phyloP scores from a whole-genome alignment of 1,139 yeast species.

The Saccharomyces hybrid region DNA sequence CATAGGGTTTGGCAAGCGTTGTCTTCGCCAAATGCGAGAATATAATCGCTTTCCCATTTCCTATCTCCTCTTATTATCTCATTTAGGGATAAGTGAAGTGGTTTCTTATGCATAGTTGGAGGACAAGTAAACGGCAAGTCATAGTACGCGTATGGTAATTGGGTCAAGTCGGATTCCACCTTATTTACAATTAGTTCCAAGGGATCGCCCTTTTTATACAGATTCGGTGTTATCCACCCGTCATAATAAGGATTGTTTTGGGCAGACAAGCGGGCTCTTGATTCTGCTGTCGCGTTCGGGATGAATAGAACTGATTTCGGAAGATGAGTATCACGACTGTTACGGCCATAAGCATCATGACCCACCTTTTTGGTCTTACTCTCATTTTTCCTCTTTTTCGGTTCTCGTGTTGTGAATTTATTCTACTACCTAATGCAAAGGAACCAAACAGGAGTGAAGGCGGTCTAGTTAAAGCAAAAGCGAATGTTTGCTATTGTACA shows the following conservation, averaged over 20 bases:
- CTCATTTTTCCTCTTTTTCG: background rate
- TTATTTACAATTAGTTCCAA: constrained; percentile 72
- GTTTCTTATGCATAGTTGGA: constrained; percentile 45
- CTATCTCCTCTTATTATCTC: constrained; percentile 79
- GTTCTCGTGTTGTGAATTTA: background rate
- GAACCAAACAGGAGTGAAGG: background rate
- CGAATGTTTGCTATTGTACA: background rate
- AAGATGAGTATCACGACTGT: background rate
- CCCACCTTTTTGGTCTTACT: background rate
- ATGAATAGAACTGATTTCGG: background rate
- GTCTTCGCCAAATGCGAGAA: constrained; percentile 54
- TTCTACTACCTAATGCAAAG: background rate
- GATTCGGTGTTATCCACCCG: constrained; percentile 28
- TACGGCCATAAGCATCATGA: background rate
- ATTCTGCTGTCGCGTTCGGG: background rate
- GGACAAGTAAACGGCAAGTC: constrained; percentile 80
- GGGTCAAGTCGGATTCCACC: constrained; percentile 68
- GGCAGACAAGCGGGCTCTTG: background rate
- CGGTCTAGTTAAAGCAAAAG: background rate
- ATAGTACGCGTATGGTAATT: constrained; percentile 70
- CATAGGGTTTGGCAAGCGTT: constrained; percentile 61
- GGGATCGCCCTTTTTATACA: constrained; percentile 42
- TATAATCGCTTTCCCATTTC: constrained; percentile 66
- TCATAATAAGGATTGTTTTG: background rate
- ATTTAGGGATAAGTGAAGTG: constrained; percentile 63